Conservation (phyloP, 2,329 filamentous ascomycete species). For the Diaporthe nobilis region DNA sequence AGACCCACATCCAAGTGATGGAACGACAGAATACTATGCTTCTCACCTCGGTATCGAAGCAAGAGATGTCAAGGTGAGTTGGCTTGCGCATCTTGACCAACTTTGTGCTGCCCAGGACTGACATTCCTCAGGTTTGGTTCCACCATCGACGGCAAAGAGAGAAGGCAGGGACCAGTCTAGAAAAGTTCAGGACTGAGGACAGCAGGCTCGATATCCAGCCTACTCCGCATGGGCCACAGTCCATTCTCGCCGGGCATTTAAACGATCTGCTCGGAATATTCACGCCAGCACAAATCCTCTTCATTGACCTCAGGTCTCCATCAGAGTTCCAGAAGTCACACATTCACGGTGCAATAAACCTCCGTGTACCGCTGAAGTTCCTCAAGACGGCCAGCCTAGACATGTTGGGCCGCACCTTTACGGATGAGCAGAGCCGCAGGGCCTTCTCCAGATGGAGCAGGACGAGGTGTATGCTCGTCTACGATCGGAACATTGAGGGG, state of each 20-base stretch:
- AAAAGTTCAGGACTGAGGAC: slow-evolving; percentile 59
- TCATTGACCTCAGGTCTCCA: slow-evolving; percentile 65
- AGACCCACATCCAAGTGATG: slow-evolving; percentile 63
- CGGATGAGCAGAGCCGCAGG: slow-evolving; percentile 62
- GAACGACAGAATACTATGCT: slow-evolving; percentile 66
- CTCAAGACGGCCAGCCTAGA: slow-evolving; percentile 63
- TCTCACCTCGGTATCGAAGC: slow-evolving; percentile 68
- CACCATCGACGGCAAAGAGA: slow-evolving; percentile 67
- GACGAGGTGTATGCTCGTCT: slow-evolving; percentile 66
- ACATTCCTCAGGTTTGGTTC: slow-evolving; percentile 61
- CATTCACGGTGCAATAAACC: slow-evolving; percentile 65
- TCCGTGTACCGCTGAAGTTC: slow-evolving; percentile 65
- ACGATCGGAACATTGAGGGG: slow-evolving; percentile 64
- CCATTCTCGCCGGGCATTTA: slow-evolving; percentile 67
- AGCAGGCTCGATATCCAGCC: slow-evolving; percentile 45
- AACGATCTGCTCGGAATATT: slow-evolving; percentile 66
- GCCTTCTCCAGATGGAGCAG: slow-evolving; percentile 63
- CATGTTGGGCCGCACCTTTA: slow-evolving; percentile 64
- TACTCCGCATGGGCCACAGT: slow-evolving; percentile 54
- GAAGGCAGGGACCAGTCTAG: slow-evolving; percentile 59
- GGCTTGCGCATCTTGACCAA: background rate
- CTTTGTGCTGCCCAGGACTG: background rate
- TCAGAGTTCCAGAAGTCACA: slow-evolving; percentile 65
- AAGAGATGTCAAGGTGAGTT: slow-evolving; percentile 62
- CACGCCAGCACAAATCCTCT: slow-evolving; percentile 58